Evolutionary conservation across 108 stramenopile species (phyloP), one percentile per base, ranked within the genome.

Genomic region (Nitzschia palea): DNA sequence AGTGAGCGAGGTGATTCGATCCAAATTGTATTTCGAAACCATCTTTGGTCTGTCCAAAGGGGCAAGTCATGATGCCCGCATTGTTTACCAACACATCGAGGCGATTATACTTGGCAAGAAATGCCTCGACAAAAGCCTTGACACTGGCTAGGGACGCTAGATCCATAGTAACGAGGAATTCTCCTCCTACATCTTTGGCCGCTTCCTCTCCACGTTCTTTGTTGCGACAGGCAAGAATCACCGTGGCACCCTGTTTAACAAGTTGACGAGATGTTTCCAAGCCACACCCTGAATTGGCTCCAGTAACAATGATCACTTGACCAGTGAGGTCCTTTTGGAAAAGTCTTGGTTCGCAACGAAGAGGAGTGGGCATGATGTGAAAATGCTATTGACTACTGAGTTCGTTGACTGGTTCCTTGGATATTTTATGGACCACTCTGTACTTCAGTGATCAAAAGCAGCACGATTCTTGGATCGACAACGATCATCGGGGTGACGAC

Each of bases 211-310:
- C 69, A 0, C 48, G 18, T 29, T 67, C 60, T 17, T 35, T 23
- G 36, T 57, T 68, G 15, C 73, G 44, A 32, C 70, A 77, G 15
- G 79, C 79, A 18, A 75, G 55, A 42, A 88, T 66, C 4, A 88
- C 82, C 12, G 67, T 78, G 17, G 70, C 79, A 23, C 79, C 82
- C 42, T 76, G 62, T 17, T 30, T 52, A 15, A 55, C 56, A 14
- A 88, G 70, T 12, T 66, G 69, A 15, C 67, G 53, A 5, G 83
- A 35, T n/a, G 84, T 72, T 61, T 81, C 79, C 12, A 85, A 69
- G 29, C 87, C 83, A 47, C 64, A 55, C 45, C 87, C 87, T 0
- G 68, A 36, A 55, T 80, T 87, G 26, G 77, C 70, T 14, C 86
- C 86, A 12, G 85, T 86, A 25, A 86, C 68, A 33, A 83, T 66